Evolutionary conservation across 805 yeast genomes (phyloP), one percentile per base, ranked within the genome.

Genomic region (Nakazawaea pomicola): DNA sequence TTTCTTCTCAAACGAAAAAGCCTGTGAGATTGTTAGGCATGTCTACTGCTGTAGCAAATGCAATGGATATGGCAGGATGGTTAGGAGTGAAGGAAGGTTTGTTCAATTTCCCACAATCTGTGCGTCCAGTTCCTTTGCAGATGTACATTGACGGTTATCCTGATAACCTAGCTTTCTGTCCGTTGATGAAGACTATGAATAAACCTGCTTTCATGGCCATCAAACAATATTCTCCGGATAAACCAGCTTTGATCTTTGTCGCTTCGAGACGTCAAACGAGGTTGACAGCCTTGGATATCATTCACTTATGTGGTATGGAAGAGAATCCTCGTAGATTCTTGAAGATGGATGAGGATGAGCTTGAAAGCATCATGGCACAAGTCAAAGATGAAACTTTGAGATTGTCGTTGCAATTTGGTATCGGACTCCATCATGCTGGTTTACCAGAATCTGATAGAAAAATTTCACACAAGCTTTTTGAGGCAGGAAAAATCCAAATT

Each of bases 151-250:
- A 85, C 55, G 95, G 95, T 0, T 85, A 81, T 52, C 90, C 89
- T 1, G 93, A 84, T 48, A 81, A 83, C 47, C 68, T 82, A 46
- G 89, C 88, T 1, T 84, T 85, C 54, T 80, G 89, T 51, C 88
- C 91, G 1, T 65, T 86, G 53, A 85, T 85, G 96, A 86, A 79
- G 65, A 84, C 79, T 17, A 86, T 77, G 93, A 88, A 80, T 68
- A 88, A 73, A 53, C 96, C 97, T 1, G 91, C 95, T 0, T 89
- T 84, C 54, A 76, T 83, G 82, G 95, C 96, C 0, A 89, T 89
- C 48, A 86, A 88, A 55, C 88, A 86, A 48, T 96, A 90, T 57
- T 84, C 96, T 0, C 95, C 96, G 2, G 66, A 65, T 15, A 80
- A 89, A 56, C 95, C 96, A 0, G 91, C 83, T 9, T 68, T 85